Base-by-base conservation (phyloP, 1,139 yeast genomes). In the Sugiyamaella japonica region DNA sequence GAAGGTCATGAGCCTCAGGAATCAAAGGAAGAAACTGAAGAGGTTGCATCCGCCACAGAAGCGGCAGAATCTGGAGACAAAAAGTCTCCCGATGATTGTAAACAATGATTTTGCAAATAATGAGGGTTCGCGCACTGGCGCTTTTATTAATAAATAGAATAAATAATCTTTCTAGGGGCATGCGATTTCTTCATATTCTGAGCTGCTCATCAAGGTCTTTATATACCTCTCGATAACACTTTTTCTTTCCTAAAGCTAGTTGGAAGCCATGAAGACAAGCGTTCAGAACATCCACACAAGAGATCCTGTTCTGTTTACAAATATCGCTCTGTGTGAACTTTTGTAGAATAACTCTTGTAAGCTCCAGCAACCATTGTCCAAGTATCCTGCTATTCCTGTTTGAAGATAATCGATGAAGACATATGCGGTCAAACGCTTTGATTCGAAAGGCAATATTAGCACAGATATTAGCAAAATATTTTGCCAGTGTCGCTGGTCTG, bases 401-500 rank as follows among this genome's bases (percentile, higher is more conserved):
- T 7, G 46, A 16, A 8, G 49, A 37, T 12, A 45, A 13, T 20
- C 39, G 38, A 13, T 40, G 38, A n/a, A 48, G 38, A 38, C 51
- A 48, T 9, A 39, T 31, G 4, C 51, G 38, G 20, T 39, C 45
- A 31, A 34, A 48, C 10, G 28, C 15, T 20, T 20, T 28, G 16
- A 48, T 40, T 39, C 44, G 42, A 10, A 15, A 12, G 28, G 40
- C 51, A 40, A 48, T 41, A 48, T 48, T 23, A n/a, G 23, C 32
- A n/a, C 45, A 29, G 16, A 48, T 17, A 31, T 39, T 48, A 23
- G 34, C 28, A 31, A 48, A 31, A 34, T 32, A 48, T 40, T 15
- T 39, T 23, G 9, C 9, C n/a, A 44, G 12, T 2, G 46, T 39
- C 9, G 15, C 31, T 7, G 23, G 12, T 17, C 15, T 29, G 39